Conservation (phyloP, 2,329 filamentous ascomycete genomes). For the Colletotrichum liaoningense region DNA sequence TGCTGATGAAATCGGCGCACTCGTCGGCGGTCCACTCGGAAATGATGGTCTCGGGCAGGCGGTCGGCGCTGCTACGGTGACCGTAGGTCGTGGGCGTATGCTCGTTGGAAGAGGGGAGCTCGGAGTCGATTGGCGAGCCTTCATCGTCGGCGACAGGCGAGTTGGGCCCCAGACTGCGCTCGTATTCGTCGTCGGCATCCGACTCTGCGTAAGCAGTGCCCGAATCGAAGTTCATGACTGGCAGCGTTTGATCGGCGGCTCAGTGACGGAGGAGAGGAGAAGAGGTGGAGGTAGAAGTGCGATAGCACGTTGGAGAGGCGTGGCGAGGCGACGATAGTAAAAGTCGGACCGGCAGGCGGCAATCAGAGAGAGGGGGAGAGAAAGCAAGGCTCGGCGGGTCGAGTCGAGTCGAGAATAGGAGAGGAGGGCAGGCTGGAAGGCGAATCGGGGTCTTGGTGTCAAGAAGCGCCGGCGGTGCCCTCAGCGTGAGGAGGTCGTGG, state of each 20-base stretch:
- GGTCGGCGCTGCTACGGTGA: conserved; percentile 72
- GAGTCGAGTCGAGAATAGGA: conserved; percentile 4
- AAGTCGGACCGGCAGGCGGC: neutral
- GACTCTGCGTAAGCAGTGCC: conserved; percentile 82
- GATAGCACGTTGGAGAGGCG: neutral
- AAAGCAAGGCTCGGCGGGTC: neutral
- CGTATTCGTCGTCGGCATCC: conserved; percentile 86
- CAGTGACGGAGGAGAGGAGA: neutral
- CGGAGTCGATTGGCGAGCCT: conserved; percentile 77
- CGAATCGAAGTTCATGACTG: conserved; percentile 69
- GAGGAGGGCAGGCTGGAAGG: conserved; percentile 11
- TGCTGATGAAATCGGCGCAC: conserved; percentile 87
- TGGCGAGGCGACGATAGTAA: conserved; percentile 2
- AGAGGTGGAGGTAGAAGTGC: neutral
- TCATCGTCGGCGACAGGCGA: conserved; percentile 78
- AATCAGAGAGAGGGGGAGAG: neutral
- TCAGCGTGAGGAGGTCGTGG: conserved; percentile 31
- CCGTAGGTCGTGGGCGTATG: conserved; percentile 85
- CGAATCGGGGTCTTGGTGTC: conserved; percentile 21
- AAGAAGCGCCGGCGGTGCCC: conserved; percentile 26
- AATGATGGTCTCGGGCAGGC: conserved; percentile 79
- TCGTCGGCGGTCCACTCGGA: conserved; percentile 87
- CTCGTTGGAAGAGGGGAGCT: conserved; percentile 75
- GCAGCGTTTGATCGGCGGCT: conserved; percentile 7
- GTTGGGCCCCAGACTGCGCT: conserved; percentile 76